Evolutionary conservation across 2,329 filamentous ascomycete species (phyloP).

Genomic region (Cercospora berteroae): DNA sequence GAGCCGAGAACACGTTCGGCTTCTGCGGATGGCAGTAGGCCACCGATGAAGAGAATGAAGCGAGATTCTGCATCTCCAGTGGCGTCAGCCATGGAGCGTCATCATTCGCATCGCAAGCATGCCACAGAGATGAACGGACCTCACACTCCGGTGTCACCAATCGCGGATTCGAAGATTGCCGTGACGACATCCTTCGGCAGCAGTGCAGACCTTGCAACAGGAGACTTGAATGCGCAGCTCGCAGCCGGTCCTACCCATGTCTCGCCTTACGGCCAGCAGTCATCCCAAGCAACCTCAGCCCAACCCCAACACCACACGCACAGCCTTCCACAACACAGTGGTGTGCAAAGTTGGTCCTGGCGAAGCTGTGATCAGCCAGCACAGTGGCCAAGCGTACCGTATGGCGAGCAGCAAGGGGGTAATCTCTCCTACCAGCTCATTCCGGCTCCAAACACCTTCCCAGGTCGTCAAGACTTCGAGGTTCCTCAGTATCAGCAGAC

Average conservation of each 20-base stretch:
- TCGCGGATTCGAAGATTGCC: neutral
- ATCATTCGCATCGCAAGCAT: conserved; percentile 7
- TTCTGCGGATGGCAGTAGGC: conserved; percentile 15
- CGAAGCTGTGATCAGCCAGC: conserved; percentile 7
- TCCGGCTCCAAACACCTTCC: conserved; percentile 12
- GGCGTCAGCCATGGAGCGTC: neutral
- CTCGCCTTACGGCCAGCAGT: neutral
- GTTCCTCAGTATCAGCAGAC: conserved; percentile 17
- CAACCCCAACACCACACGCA: neutral
- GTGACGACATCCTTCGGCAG: neutral
- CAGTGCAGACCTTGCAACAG: neutral
- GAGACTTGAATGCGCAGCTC: neutral
- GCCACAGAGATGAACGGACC: conserved; percentile 9
- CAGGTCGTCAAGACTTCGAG: conserved; percentile 18
- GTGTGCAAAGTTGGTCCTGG: conserved; percentile 1
- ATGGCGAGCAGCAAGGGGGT: conserved; percentile 7
- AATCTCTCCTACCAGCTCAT: conserved; percentile 5
- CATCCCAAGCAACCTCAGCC: neutral
- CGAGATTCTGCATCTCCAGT: conserved; percentile 7
- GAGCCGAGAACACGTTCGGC: conserved; percentile 16
- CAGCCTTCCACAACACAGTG: conserved; percentile 1
- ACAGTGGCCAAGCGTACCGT: conserved; percentile 2
- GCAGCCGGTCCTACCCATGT: neutral
- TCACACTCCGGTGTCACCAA: neutral
- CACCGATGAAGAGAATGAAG: conserved; percentile 11